Conservation (phyloP, 1,139 yeast genomes). For the Arxiozyma slooffiae region DNA sequence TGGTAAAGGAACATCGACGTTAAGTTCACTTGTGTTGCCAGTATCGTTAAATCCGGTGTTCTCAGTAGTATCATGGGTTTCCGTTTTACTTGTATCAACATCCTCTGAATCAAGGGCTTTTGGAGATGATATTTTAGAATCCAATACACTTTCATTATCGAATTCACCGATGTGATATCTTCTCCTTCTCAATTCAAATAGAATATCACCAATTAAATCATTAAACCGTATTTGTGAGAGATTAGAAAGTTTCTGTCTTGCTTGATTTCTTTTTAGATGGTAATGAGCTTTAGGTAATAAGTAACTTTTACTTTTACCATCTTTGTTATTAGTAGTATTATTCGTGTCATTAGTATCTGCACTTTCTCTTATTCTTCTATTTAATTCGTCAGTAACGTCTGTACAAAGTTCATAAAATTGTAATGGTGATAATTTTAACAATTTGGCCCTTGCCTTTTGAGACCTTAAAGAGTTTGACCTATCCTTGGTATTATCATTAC, state of each 20-base stretch:
- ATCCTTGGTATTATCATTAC: slow-evolving; percentile 6
- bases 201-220: slow-evolving; percentile 83
- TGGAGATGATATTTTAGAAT: not conserved
- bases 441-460: slow-evolving; percentile 15
- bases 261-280: slow-evolving; percentile 93
- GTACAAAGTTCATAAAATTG: slow-evolving; percentile 19
- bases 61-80: not conserved
- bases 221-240: slow-evolving; percentile 75
- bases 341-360: slow-evolving; percentile 34
- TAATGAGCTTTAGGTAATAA: slow-evolving; percentile 61
- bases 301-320: slow-evolving; percentile 38
- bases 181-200: slow-evolving; percentile 78
- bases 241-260: slow-evolving; percentile 82
- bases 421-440: slow-evolving; percentile 13
- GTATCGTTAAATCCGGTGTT: not conserved
- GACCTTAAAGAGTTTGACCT: slow-evolving; percentile 34
- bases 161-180: slow-evolving; percentile 35
- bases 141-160: not conserved
- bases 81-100: too few species aligned
- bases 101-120: not conserved
- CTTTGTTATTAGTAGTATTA: not conserved
- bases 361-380: slow-evolving; percentile 24
- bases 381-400: slow-evolving; percentile 17
- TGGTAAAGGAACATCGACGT: slow-evolving; percentile 33
- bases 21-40: not conserved